These are phyloP conservation scores for Ramalina intermedia DNA, from an alignment of 495 filamentous ascomycete species.

Conservation along the genomic window DNA sequence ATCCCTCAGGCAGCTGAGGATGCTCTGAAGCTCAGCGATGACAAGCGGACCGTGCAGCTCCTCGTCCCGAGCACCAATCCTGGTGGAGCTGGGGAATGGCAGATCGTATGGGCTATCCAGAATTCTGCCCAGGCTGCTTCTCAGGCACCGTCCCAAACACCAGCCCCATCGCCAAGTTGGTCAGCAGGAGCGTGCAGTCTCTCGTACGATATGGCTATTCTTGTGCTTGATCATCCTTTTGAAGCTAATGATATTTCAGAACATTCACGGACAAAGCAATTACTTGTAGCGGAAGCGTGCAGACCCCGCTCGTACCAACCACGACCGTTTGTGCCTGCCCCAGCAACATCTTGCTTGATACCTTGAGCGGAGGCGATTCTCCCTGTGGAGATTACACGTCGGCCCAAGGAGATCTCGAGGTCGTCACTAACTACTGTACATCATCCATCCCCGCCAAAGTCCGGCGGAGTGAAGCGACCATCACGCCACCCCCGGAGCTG, in stretches of 20 bases:
- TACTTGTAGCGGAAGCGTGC: not conserved
- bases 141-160: not conserved
- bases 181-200: not conserved
- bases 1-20: not conserved
- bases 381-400: not conserved
- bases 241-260: not conserved
- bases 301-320: not conserved
- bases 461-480: not conserved
- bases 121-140: not conserved
- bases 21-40: conserved; percentile 4
- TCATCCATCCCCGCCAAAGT: not conserved
- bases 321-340: not conserved
- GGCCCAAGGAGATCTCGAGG: not conserved
- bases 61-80: conserved; percentile 1
- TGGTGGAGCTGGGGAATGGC: not conserved
- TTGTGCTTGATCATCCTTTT: not conserved
- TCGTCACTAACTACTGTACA: not conserved
- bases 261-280: not conserved
- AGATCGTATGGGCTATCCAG: conserved; percentile 2
- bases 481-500: not conserved
- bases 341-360: not conserved
- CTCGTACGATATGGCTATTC: not conserved
- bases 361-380: not conserved
- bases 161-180: not conserved
- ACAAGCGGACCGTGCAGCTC: conserved; percentile 1